Evolutionary conservation across 2,329 filamentous ascomycete species (phyloP), one percentile per base, ranked within the genome.

Genomic region (Lachnellula arida): DNA sequence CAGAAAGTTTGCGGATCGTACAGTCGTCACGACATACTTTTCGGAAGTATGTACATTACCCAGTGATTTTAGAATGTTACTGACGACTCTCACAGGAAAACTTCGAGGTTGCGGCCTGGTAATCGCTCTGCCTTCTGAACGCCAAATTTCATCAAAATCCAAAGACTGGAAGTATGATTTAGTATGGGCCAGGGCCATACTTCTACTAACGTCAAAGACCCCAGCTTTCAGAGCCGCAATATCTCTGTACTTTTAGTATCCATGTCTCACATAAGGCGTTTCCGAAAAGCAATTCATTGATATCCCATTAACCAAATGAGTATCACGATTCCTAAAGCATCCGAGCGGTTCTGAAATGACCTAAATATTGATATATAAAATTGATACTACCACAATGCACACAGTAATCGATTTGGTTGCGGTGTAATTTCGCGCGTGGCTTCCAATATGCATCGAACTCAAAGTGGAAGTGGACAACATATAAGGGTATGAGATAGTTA

Each of bases 21-120:
- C 94, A 3, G 95, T 99, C 28, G 91, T 99, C 12, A 91, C 90
- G 2, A 97, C 94, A 4, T 97, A 94, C 75, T 99, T 97, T 72
- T 89, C 91, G 22, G 95, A 97, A 82, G 89, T 90, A 76, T 73
- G 77, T 59, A 51, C 35, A 5, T 9, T 3, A 43, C 0, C 12
- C 22, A 23, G 51, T 39, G 39, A 5, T 37, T 50, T 54, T 43
- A 19, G 5, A 49, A 14, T 49, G 35, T 32, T 48, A 60, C 72
- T 76, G 68, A 78, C 66, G 55, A 62, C 56, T 58, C 55, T 14
- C 37, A 35, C 60, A 92, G 85, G 93, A 97, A 74, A 96, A 96
- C 70, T 97, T 97, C 66, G 93, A 97, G 68, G 70, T 71, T 34
- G 57, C 63, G 44, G 70, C 70, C 52, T 71, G 70, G 70, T 71